Percentiles rank a stretch among this genome's conserved stretches.
These are phyloP conservation scores for Xylaria sp. DNA, from an alignment of 2,329 filamentous ascomycete genomes.

Conservation along the genomic window DNA sequence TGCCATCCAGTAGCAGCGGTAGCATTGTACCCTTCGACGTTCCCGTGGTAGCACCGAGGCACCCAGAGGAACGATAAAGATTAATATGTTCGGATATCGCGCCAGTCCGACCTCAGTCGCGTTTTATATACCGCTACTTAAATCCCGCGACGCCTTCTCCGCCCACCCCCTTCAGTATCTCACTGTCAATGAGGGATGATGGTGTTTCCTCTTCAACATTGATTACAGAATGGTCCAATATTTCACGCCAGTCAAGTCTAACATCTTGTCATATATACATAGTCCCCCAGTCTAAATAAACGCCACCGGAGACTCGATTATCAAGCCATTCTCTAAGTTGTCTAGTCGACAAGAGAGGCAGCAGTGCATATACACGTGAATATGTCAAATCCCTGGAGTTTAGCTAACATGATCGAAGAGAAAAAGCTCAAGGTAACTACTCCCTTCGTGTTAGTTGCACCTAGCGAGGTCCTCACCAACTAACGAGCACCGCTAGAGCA, in stretches of 20 bases:
- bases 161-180: conserved; percentile 6
- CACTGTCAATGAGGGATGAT: not conserved
- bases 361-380: not conserved
- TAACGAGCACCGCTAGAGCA: conserved; percentile 45
- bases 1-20: not conserved
- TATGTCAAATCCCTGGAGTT: conserved; percentile 36
- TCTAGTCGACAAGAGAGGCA: not conserved
- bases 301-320: not conserved
- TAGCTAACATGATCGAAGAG: conserved; percentile 51
- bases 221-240: not conserved
- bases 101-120: conserved; percentile 8
- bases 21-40: not conserved
- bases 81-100: not conserved
- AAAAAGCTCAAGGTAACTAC: conserved; percentile 48
- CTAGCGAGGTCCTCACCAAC: not conserved
- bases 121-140: not conserved
- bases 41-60: not conserved
- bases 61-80: conserved; percentile 4
- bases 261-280: not conserved
- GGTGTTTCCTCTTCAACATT: not conserved
- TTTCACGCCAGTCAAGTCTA: not conserved
- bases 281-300: not conserved
- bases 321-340: not conserved
- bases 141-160: not conserved
- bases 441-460: not conserved